Conservation (phyloP, 1,139 yeast genomes). For the Pichia sp. region DNA sequence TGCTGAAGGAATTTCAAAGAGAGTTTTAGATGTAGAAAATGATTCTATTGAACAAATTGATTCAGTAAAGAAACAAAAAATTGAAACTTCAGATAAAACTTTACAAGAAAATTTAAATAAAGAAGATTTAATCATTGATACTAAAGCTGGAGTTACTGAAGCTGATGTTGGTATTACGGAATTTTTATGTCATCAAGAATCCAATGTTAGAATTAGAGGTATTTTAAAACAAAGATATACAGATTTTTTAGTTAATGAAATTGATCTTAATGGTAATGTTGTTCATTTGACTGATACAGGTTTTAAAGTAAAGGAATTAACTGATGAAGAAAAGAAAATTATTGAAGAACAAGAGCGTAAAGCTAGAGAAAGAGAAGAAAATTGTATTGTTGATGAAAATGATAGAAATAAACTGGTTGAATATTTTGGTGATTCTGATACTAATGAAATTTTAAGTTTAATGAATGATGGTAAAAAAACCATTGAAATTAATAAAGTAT, state of each 20-base stretch:
- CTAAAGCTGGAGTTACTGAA: constrained; percentile 35
- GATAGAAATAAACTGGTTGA: constrained; percentile 43
- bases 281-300: constrained; percentile 75
- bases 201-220: constrained; percentile 64
- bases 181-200: constrained; percentile 29
- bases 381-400: constrained; percentile 40
- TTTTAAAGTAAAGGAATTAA: constrained; percentile 48
- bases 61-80: constrained; percentile 1
- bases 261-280: constrained; percentile 60
- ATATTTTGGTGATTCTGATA: constrained; percentile 54
- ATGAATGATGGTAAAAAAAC: constrained; percentile 48
- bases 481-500: constrained; percentile 51
- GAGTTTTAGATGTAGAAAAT: background rate
- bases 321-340: constrained; percentile 35
- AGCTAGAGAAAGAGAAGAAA: constrained; percentile 30
- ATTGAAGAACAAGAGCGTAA: constrained; percentile 31
- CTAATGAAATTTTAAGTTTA: constrained; percentile 47
- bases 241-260: constrained; percentile 92
- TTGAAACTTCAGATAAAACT: background rate
- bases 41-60: background rate
- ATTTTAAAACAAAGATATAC: constrained; percentile 81
- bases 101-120: too few species aligned
- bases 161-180: constrained; percentile 79
- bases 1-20: background rate
- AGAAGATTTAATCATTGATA: too few species aligned